Evolutionary conservation across 495 filamentous ascomycete species (phyloP), one percentile per base, ranked within the genome.

Genomic region (Bacidia gigantensis): DNA sequence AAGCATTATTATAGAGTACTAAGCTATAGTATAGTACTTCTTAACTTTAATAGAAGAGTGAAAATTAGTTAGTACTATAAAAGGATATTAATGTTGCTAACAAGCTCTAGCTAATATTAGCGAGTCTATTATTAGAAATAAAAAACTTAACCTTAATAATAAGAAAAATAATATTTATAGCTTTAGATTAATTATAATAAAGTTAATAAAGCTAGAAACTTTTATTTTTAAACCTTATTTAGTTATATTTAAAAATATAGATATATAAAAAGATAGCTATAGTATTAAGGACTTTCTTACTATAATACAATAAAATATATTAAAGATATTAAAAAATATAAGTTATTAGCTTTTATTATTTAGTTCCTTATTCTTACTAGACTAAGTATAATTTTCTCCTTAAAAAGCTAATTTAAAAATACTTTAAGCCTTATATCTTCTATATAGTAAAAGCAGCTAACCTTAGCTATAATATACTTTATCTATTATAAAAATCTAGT

Each of bases 301-400:
- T 44, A 44, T 22, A 22, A 22, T 18, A 18, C 21, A 44, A 44
- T 44, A 46, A 22, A 22, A n/a, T 32, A 10, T 26, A 49, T 5
- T 49, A 49, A 10, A 20, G 14, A 49, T 32, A 26, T 26, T 26
- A 14, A 26, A 26, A 26, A 26, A 26, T 26, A 26, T 49, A 26
- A 20, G 14, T 26, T 26, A 48, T 48, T 48, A n/a, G n/a, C 12
- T 21, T 3, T 20, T 22, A 52, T 56, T 32, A 53, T 56, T 11
- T 29, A 57, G 49, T 24, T 41, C 41, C 9, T 44, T 44, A 44
- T 44, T 44, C 18, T 44, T 44, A 44, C 18, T 44, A 44, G 18
- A 44, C 14, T 21, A 52, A 20, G n/a, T 44, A 29, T 52, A 41
- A 17, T 39, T 17, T 52, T 14, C 44, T 52, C 39, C 29, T 14